These are phyloP conservation scores for Daldinia sp. DNA, from an alignment of 2,329 filamentous ascomycete genomes.

Conservation along the genomic window DNA sequence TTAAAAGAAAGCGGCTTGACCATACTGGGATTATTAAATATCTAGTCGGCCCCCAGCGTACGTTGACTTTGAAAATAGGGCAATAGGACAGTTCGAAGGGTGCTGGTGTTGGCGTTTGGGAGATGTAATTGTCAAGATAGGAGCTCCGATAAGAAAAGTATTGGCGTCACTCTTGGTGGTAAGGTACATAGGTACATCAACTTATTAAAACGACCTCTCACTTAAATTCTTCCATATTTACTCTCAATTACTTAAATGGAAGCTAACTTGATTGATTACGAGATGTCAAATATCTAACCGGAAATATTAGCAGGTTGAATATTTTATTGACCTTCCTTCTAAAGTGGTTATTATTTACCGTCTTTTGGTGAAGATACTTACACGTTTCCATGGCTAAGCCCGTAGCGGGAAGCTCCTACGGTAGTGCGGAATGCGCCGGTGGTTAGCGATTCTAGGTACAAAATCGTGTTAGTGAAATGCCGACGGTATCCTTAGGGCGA, in stretches of 20 bases:
- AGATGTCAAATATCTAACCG: neutral
- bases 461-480: conserved; percentile 25
- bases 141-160: conserved; percentile 11
- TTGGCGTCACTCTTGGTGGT: conserved; percentile 14
- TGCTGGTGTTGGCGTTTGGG: neutral
- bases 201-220: neutral
- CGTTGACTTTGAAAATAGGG: neutral
- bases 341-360: neutral
- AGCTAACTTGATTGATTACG: neutral
- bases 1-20: conserved; percentile 94
- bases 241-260: too few species aligned
- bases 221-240: neutral
- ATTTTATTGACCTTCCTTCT: neutral
- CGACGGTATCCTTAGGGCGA: conserved; percentile 44
- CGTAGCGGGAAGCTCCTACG: neutral
- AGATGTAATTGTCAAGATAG: conserved; percentile 13
- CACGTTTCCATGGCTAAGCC: neutral
- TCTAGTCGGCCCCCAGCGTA: neutral
- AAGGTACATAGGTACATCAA: neutral
- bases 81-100: neutral
- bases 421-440: conserved; percentile 36
- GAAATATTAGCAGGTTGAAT: neutral
- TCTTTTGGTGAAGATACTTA: neutral
- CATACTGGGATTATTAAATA: conserved; percentile 59
- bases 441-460: neutral